Evolutionary conservation across 768 basidiomycete genomes (phyloP), one percentile per base, ranked within the genome.

Genomic region (Guyanaporus albipodus): DNA sequence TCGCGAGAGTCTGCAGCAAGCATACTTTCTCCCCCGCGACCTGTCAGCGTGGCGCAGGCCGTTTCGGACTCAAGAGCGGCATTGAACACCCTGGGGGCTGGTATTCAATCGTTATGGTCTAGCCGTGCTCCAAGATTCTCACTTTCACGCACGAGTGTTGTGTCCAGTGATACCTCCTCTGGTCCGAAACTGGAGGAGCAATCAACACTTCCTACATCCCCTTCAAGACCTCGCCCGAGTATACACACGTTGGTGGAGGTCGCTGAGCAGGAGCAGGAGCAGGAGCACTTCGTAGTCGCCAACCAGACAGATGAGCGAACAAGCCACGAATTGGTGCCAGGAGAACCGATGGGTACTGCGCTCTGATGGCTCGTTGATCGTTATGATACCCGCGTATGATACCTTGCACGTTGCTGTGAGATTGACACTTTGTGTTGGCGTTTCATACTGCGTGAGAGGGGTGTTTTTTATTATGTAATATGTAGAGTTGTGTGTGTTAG

Each of bases 101-200:
- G 73, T 34, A 67, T 80, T 46, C 73, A 78, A 12, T 73, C 77
- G 12, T 71, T 79, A 55, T 69, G 77, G 62, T 62, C 73, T 28
- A 67, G 46, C 42, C 66, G 73, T 11, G 55, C 72, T 7, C 54
- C 70, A 2, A 66, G 73, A 39, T 66, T 74, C 51, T 69, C 74
- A 14, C 50, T 67, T 24, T 60, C 68, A 10, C 67, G 64, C 38
- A 44, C 46, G 31, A 64, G 66, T 29, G 41, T 53, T 34, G 48
- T 27, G 23, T 49, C 67, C 39, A 56, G 49, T n/a, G 64, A 64
- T 29, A 57, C 60, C 8, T 38, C 23, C 12, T 33, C 58, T 23
- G 51, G 54, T 17, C 38, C 55, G 8, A 50, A 54, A 4, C 22
- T 34, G 14, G 24, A 22, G 18, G 52, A 46, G 10, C 45, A 48